These are phyloP conservation scores for Cochlearia excelsa DNA, from an alignment of 345 rosid species.

Conservation along the genomic window DNA sequence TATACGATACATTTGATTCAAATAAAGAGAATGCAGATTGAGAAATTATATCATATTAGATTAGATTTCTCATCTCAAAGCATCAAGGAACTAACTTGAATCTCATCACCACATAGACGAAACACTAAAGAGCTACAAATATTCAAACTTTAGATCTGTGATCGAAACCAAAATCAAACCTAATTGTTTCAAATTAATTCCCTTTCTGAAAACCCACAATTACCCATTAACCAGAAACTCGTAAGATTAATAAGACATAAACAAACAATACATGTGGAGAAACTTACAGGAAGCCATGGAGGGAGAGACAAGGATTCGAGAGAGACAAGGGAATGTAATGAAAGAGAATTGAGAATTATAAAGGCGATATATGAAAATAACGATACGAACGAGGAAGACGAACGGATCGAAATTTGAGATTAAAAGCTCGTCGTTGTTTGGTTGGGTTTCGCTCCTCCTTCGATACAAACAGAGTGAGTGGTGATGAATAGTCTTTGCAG, in stretches of 20 bases:
- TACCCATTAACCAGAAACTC: constrained; percentile 2
- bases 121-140: not conserved
- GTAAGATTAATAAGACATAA: constrained; percentile 1
- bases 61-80: not conserved
- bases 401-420: constrained; percentile 27
- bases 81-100: constrained; percentile 7
- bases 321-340: constrained; percentile 9
- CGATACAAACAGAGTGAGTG: constrained; percentile 37
- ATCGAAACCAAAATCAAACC: constrained; percentile 8
- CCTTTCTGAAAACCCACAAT: constrained; percentile 1
- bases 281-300: constrained; percentile 45
- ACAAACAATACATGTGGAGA: constrained; percentile 14
- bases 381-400: constrained; percentile 32
- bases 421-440: constrained; percentile 26
- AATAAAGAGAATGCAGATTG: constrained; percentile 11
- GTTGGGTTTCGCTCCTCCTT: constrained; percentile 30
- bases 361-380: not conserved
- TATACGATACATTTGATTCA: not conserved
- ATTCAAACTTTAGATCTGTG: constrained; percentile 4
- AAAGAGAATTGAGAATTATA: not conserved
- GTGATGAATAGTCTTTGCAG: constrained; percentile 10
- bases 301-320: constrained; percentile 17
- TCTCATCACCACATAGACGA: constrained; percentile 2
- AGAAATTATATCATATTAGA: not conserved
- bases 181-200: constrained; percentile 23